Base-by-base conservation (phyloP, 202 grass and related monocot species). In the Tripidium arundinaceum region DNA sequence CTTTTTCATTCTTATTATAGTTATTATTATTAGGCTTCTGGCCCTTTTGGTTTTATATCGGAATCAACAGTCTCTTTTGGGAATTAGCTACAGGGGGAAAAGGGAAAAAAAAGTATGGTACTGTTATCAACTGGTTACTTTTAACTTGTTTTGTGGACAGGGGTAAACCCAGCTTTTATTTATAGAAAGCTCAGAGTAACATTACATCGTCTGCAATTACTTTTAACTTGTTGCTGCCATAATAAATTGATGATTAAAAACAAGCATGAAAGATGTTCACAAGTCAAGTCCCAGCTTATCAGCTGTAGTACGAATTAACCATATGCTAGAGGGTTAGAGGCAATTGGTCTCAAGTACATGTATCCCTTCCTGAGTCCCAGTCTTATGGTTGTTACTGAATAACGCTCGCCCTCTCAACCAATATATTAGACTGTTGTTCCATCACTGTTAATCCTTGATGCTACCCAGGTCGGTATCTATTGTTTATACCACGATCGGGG, bases 401-500 rank as follows among this genome's bases (percentile, higher is more conserved):
- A 18, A 70, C 42, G 29, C 25, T 14, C 62, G 13, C n/a, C 18
- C 14, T 41, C 25, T n/a, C n/a, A 3, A 16, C 15, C 13, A 26
- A 38, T 75, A 36, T 8, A 29, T 19, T 6, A 55, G 0, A 42
- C 11, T 10, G 3, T 65, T 61, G 29, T 24, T 75, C 45, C 15
- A 22, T 45, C 25, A 18, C 7, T 68, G 49, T 36, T 78, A 28
- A 73, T 25, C 46, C 6, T 52, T 2, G 4, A 31, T 31, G 2
- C 8, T 26, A 18, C 78, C 43, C 80, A 98, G 96, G 80, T 98
- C 96, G 0, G 96, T 98, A 19, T 95, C 89, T 65, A 91, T 98
- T 79, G 96, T 98, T 16, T 98, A 98, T 70, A 93, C 92, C 34
- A 84, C 89, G 68, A 84, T 95, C 52, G 96, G 96, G n/a, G 96